These are phyloP conservation scores for Hypoxylon trugodes DNA, from an alignment of 495 filamentous ascomycete genomes.

Conservation along the genomic window DNA sequence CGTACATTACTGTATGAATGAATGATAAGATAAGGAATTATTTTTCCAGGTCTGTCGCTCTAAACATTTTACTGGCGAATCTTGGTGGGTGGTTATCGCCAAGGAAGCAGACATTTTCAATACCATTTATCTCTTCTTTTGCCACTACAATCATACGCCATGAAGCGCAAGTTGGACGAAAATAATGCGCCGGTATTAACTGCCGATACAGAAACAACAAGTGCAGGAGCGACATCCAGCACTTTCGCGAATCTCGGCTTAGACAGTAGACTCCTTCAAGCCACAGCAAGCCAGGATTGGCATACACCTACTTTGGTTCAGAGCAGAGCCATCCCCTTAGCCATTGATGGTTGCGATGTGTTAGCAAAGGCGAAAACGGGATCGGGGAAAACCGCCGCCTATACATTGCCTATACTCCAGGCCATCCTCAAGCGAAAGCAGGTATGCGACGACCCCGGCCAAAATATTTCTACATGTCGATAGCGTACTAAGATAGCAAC, in stretches of 20 bases:
- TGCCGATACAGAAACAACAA: conserved; percentile 18
- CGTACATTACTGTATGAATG: too few relatives aligned
- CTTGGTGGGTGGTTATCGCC: conserved; percentile 2
- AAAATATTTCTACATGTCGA: not conserved
- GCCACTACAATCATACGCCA: conserved; percentile 31
- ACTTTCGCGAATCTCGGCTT: conserved; percentile 71
- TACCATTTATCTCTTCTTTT: not conserved
- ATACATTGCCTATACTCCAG: conserved; percentile 89
- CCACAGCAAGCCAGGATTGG: conserved; percentile 83
- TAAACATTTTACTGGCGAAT: not conserved
- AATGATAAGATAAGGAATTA: conserved; percentile 39
- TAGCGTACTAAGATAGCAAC: not conserved
- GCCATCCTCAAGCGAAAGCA: conserved; percentile 78
- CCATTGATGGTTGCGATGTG: conserved; percentile 90
- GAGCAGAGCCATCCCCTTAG: conserved; percentile 84
- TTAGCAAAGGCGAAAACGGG: conserved; percentile 91
- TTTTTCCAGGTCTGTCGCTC: conserved; percentile 21
- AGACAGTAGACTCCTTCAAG: conserved; percentile 86
- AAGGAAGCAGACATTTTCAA: not conserved
- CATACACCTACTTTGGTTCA: conserved; percentile 86
- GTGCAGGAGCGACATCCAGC: conserved; percentile 27
- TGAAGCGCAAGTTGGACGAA: conserved; percentile 66
- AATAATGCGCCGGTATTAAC: conserved; percentile 54
- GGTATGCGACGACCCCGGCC: conserved; percentile 55
- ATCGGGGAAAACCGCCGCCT: conserved; percentile 96